Conservation (phyloP, 2,329 filamentous ascomycete species). For the Phyllosticta citribraziliensis region DNA sequence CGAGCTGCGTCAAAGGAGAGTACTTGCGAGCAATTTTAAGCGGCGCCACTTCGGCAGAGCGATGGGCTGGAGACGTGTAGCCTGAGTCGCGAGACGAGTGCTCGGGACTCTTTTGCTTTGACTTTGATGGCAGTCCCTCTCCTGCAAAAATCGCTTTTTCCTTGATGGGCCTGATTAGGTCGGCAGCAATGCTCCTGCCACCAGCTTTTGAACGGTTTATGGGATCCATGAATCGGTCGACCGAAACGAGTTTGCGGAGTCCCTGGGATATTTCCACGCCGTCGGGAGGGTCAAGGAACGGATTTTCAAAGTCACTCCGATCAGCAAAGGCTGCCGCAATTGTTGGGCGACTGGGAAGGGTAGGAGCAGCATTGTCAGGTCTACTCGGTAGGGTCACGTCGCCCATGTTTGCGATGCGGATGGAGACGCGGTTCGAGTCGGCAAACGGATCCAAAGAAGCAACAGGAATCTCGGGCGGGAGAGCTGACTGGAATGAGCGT, state of each 20-base stretch:
- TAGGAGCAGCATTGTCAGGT: neutral
- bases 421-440: neutral
- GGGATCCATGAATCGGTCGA: neutral
- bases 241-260: neutral
- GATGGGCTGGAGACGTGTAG: conserved; percentile 3
- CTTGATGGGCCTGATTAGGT: neutral
- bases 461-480: neutral
- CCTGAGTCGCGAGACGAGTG: conserved; percentile 1
- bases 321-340: neutral
- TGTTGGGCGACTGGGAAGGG: neutral
- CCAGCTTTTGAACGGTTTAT: neutral
- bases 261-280: neutral
- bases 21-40: neutral
- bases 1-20: neutral
- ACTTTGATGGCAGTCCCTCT: neutral
- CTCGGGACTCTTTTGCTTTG: neutral
- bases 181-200: neutral
- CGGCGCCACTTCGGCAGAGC: neutral
- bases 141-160: neutral
- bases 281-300: conserved; percentile 1
- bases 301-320: neutral
- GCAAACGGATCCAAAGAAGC: neutral
- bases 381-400: neutral
- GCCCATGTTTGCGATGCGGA: conserved; percentile 1
- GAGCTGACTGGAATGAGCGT: conserved; percentile 1